Evolutionary conservation across 768 basidiomycete genomes (phyloP).

Genomic region (Boletus subcaerulescens): DNA sequence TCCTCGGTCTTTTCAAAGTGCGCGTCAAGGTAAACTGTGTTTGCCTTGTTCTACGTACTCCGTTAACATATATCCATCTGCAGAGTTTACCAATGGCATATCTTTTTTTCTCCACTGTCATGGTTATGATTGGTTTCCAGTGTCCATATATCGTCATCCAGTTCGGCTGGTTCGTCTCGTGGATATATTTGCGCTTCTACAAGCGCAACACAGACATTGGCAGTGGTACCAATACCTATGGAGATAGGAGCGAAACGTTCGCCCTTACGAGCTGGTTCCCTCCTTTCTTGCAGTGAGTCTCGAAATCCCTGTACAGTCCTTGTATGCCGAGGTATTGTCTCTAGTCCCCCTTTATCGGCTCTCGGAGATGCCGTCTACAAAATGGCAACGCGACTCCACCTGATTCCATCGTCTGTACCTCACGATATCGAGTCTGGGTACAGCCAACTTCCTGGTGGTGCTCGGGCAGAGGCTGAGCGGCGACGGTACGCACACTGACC

Average conservation of each 20-base stretch:
- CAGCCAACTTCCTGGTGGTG: constrained; percentile 75
- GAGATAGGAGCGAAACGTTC: constrained; percentile 96
- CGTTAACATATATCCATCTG: constrained; percentile 3
- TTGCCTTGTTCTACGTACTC: not conserved
- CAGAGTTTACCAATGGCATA: constrained; percentile 94
- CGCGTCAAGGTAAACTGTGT: constrained; percentile 75
- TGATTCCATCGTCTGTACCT: constrained; percentile 62
- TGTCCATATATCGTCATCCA: constrained; percentile 92
- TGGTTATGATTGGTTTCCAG: constrained; percentile 81
- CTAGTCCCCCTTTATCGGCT: constrained; percentile 67
- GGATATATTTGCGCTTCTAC: constrained; percentile 96
- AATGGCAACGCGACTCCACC: constrained; percentile 62
- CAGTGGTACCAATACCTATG: constrained; percentile 68
- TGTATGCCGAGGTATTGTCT: not conserved
- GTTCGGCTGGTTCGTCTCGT: constrained; percentile 97
- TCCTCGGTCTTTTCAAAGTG: constrained; percentile 78
- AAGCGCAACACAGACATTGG: constrained; percentile 76
- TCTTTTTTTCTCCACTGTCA: constrained; percentile 82
- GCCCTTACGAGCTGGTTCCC: constrained; percentile 96
- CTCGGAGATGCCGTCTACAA: constrained; percentile 68
- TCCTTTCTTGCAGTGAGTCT: constrained; percentile 83
- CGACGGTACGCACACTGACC: constrained; percentile 58
- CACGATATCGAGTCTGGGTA: constrained; percentile 76
- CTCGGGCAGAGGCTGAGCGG: constrained; percentile 94
- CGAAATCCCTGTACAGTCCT: not conserved